A percentile compares a stretch with the other conserved stretches of the same genome.
phyloP scores from a whole-genome alignment of 371 early-diverging fungal genomes.

The Circinella umbellata region DNA sequence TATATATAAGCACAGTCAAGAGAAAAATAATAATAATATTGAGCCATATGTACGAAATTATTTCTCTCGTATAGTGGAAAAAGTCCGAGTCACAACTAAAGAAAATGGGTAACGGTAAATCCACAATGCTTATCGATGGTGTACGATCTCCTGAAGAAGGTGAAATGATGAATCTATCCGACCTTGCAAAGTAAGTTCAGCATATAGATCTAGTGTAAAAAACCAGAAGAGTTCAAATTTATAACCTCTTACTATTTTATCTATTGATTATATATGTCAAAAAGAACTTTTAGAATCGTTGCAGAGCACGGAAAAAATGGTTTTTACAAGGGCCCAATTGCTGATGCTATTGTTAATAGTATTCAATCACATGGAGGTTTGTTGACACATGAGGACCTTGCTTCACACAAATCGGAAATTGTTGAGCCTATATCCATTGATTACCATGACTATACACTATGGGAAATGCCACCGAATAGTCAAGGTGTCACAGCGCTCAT shows the following conservation, averaged over 20 bases:
- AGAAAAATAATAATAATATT: no score
- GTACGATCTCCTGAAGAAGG: constrained; percentile 64
- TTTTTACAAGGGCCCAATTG: constrained; percentile 84
- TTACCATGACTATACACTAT: constrained; percentile 67
- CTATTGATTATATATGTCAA: neutral
- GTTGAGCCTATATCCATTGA: constrained; percentile 71
- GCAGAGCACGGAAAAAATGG: constrained; percentile 70
- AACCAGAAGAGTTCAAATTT: neutral
- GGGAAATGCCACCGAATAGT: constrained; percentile 84
- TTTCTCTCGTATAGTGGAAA: constrained; percentile 54
- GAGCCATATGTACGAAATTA: no score
- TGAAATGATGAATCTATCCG: constrained; percentile 66
- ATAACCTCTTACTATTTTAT: neutral
- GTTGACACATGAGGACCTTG: constrained; percentile 76
- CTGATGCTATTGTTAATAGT: constrained; percentile 70
- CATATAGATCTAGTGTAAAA: no score
- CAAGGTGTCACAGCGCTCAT: constrained; percentile 77
- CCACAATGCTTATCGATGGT: constrained; percentile 65
- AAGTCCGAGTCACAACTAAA: constrained; percentile 43
- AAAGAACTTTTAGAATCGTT: constrained; percentile 66
- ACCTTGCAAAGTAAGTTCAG: constrained; percentile 59
- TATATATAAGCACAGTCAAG: no score
- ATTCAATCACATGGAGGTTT: constrained; percentile 71
- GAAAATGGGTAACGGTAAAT: constrained; percentile 43
- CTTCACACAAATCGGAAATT: constrained; percentile 57